phyloP scores from a whole-genome alignment of 306 rosid species.

The Bauhinia variegata region DNA sequence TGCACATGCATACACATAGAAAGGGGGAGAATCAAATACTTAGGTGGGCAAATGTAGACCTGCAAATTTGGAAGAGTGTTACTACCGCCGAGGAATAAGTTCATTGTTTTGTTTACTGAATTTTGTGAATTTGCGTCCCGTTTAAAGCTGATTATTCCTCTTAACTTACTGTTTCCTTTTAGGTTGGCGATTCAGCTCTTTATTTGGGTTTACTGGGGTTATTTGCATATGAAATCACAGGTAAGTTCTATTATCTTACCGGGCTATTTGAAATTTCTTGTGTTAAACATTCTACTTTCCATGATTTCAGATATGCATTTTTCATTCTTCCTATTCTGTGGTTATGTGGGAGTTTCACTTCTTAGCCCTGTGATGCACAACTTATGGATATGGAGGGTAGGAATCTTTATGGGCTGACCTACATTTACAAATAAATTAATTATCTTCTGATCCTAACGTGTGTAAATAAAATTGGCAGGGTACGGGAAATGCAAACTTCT shows the following conservation, averaged over 20 bases:
- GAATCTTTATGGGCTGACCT: conserved; percentile 36
- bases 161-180: conserved; percentile 35
- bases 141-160: conserved; percentile 30
- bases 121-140: conserved; percentile 24
- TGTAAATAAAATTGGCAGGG: conserved; percentile 70
- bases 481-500: conserved; percentile 94
- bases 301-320: conserved; percentile 77
- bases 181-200: conserved; percentile 94
- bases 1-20: background rate
- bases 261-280: conserved; percentile 11
- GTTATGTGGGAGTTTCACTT: conserved; percentile 82
- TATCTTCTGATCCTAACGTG: conserved; percentile 28
- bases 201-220: conserved; percentile 82
- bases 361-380: conserved; percentile 99
- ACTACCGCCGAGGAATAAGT: conserved; percentile 2
- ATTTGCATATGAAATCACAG: conserved; percentile 82
- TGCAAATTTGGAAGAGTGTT: conserved; percentile 22
- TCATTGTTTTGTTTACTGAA: background rate
- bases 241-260: conserved; percentile 39
- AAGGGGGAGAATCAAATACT: background rate
- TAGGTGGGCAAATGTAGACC: conserved; percentile 13
- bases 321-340: conserved; percentile 87
- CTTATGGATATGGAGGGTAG: conserved; percentile 99
- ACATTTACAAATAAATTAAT: conserved; percentile 30
- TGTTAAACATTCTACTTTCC: conserved; percentile 38